phyloP scores from a whole-genome alignment of 208 protist genomes.

The Leishmania tarentolae region DNA sequence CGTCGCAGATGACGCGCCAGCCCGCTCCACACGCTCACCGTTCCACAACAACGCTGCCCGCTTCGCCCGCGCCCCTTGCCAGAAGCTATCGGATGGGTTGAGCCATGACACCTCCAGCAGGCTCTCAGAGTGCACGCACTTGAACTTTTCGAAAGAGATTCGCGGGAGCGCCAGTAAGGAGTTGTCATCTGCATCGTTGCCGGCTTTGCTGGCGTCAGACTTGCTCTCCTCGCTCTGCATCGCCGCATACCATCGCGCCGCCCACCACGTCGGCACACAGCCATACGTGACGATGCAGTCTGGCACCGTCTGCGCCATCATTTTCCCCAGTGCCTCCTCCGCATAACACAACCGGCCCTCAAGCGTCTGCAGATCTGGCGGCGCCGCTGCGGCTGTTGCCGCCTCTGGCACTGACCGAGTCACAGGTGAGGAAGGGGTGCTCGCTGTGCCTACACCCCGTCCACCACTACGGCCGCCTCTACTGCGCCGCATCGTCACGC shows the following conservation, averaged over 20 bases:
- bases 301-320: slow-evolving; percentile 26
- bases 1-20: background rate
- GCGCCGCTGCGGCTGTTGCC: background rate
- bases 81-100: slow-evolving; percentile 76
- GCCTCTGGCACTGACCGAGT: background rate
- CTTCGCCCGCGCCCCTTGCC: slow-evolving; percentile 56
- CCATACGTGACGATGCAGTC: slow-evolving; percentile 40
- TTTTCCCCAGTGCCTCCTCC: slow-evolving; percentile 29
- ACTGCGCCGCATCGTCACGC: slow-evolving; percentile 28
- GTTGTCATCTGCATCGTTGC: background rate
- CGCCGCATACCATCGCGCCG: slow-evolving; percentile 62
- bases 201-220: background rate
- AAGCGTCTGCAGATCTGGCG: slow-evolving; percentile 27
- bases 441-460: background rate
- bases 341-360: slow-evolving; percentile 39
- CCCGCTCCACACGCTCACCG: slow-evolving; percentile 19
- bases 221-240: slow-evolving; percentile 34
- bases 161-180: slow-evolving; percentile 19
- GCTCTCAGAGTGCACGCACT: slow-evolving; percentile 61
- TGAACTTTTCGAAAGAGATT: slow-evolving; percentile 39
- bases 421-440: background rate
- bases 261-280: slow-evolving; percentile 85
- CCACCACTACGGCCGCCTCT: slow-evolving; percentile 20
- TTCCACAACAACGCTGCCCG: slow-evolving; percentile 48
- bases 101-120: slow-evolving; percentile 59